Percentiles rank a stretch among this genome's conserved stretches.
These are phyloP conservation scores for Aspergillus awamori DNA, from an alignment of 2,329 filamentous ascomycete genomes.

Conservation along the genomic window DNA sequence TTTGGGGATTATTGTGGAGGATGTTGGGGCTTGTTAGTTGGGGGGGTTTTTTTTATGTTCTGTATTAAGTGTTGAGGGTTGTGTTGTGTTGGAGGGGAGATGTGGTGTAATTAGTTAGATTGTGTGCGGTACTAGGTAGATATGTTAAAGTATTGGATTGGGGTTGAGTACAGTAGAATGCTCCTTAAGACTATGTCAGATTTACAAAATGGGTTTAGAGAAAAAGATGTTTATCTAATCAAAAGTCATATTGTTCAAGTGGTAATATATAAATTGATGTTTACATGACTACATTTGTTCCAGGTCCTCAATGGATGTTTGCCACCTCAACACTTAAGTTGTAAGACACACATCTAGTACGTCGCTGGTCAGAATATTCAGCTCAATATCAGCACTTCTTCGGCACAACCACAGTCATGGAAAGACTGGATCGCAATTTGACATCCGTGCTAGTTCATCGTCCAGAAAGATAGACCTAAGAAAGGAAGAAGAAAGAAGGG, in stretches of 20 bases:
- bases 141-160: too few relatives aligned
- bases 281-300: constrained; percentile 32
- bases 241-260: too few relatives aligned
- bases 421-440: constrained; percentile 92
- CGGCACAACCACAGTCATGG: constrained; percentile 93
- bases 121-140: too few relatives aligned
- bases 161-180: too few relatives aligned
- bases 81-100: too few relatives aligned
- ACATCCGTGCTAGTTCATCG: constrained; percentile 81
- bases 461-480: neutral
- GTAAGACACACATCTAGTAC: constrained; percentile 50
- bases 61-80: too few relatives aligned
- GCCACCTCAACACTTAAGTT: constrained; percentile 37
- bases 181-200: too few relatives aligned
- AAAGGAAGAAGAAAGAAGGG: constrained; percentile 13
- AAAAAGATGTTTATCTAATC: too few relatives aligned
- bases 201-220: too few relatives aligned
- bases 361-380: constrained; percentile 38
- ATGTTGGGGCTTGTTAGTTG: constrained; percentile 49
- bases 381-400: constrained; percentile 92
- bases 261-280: too few relatives aligned
- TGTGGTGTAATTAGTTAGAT: too few relatives aligned
- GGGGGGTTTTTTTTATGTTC: too few relatives aligned
- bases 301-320: constrained; percentile 50
- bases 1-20: constrained; percentile 74